Percentiles rank a stretch among this genome's conserved stretches.
These are phyloP conservation scores for Termitomyces sp. DNA, from an alignment of 768 basidiomycete species.

Conservation along the genomic window DNA sequence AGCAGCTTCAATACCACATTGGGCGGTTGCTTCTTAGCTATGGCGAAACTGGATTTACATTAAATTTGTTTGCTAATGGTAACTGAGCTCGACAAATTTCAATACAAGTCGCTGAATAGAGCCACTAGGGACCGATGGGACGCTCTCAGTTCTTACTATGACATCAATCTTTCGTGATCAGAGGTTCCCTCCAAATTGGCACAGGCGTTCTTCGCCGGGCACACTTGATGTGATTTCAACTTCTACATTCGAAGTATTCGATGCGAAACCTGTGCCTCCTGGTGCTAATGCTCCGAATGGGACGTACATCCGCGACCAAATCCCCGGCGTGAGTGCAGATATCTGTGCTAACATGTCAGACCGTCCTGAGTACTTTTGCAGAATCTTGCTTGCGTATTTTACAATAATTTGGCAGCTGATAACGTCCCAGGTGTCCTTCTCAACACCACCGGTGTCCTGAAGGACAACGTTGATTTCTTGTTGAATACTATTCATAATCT, in stretches of 20 bases:
- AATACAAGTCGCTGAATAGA: neutral
- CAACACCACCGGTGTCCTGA: constrained; percentile 13
- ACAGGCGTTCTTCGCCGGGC: constrained; percentile 4
- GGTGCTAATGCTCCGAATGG: constrained; percentile 11
- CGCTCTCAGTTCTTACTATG: constrained; percentile 5
- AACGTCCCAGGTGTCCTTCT: constrained; percentile 12
- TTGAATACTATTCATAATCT: constrained; percentile 8
- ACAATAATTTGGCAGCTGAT: constrained; percentile 7
- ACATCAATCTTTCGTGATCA: constrained; percentile 14
- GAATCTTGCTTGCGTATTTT: constrained; percentile 6
- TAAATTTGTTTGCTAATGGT: constrained; percentile 15
- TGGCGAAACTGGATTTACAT: constrained; percentile 12
- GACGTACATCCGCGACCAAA: constrained; percentile 7
- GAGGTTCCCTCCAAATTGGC: constrained; percentile 9
- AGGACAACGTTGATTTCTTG: constrained; percentile 13
- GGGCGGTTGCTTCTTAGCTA: constrained; percentile 13
- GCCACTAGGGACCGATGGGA: constrained; percentile 7
- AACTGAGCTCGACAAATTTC: neutral
- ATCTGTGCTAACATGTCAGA: neutral
- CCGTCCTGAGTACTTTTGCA: neutral
- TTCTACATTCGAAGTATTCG: neutral
- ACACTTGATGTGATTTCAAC: neutral
- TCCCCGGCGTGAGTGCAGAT: neutral
- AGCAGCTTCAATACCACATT: constrained; percentile 14
- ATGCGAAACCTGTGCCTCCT: constrained; percentile 4